These are phyloP conservation scores for Endothia cerciana DNA, from an alignment of 2,329 filamentous ascomycete genomes.

Conservation along the genomic window DNA sequence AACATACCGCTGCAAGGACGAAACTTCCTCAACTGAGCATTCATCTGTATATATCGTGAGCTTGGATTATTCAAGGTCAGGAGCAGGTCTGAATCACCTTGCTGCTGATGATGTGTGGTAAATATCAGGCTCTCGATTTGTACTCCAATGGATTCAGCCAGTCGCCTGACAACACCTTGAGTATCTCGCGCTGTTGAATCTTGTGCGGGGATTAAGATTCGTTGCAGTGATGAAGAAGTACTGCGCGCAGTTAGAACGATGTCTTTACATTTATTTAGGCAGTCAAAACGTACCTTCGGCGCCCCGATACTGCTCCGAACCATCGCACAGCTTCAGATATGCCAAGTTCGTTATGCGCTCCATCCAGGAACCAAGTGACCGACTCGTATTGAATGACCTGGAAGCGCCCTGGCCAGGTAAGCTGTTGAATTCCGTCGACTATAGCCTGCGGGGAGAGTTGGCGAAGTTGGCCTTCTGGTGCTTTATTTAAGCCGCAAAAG, in stretches of 20 bases:
- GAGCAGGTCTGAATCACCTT: no score
- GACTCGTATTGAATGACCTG: constrained; percentile 35
- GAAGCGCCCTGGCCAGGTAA: constrained; percentile 41
- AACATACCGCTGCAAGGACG: not conserved
- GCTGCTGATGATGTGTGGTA: not conserved
- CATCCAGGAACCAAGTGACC: constrained; percentile 44
- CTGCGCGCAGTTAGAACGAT: no score
- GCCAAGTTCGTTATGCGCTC: constrained; percentile 48
- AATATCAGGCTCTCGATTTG: not conserved
- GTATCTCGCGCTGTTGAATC: not conserved
- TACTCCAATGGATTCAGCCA: not conserved
- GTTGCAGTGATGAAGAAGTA: not conserved
- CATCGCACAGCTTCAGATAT: constrained; percentile 42
- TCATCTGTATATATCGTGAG: no score
- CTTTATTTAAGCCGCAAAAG: constrained; percentile 35
- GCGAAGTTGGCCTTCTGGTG: constrained; percentile 23
- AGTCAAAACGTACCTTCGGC: not conserved
- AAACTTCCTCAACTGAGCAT: not conserved
- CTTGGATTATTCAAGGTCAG: no score
- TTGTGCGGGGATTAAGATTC: not conserved
- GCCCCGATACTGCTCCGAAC: constrained; percentile 36
- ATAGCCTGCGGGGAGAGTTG: constrained; percentile 32
- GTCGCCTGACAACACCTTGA: not conserved
- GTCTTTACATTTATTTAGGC: not conserved
- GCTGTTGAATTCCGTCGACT: constrained; percentile 33